Percentiles rank a stretch among this genome's conserved stretches.
Conservation (phyloP, 192 early-diverging fungal genomes). For the Coemansia sp. region DNA sequence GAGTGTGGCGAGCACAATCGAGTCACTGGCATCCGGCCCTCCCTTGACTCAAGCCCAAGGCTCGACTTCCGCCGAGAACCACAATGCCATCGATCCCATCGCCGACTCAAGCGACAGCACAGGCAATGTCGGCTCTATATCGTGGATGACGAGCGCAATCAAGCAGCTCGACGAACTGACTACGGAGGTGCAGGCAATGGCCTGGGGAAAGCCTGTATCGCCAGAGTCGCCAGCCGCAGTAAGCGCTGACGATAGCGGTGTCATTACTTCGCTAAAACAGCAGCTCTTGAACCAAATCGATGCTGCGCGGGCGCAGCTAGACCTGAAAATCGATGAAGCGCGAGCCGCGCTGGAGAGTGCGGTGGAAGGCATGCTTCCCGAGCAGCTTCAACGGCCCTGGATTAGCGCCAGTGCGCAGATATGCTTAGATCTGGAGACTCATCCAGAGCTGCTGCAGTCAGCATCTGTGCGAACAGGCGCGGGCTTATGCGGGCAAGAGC, state of each 20-base stretch:
- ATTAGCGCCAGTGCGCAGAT: constrained; percentile 33
- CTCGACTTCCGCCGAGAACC: neutral
- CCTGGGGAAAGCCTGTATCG: constrained; percentile 8
- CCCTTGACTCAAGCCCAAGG: neutral
- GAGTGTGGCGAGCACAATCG: constrained; percentile 8
- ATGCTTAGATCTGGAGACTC: constrained; percentile 28
- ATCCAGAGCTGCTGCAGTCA: constrained; percentile 36
- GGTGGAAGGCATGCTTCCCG: constrained; percentile 39
- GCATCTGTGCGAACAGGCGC: constrained; percentile 32
- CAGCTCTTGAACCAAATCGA: constrained; percentile 28
- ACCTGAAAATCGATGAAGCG: constrained; percentile 24
- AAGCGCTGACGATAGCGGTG: neutral
- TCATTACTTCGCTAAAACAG: constrained; percentile 7
- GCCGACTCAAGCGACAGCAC: neutral
- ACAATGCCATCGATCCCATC: constrained; percentile 1
- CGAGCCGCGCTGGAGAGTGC: constrained; percentile 18
- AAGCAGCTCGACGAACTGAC: constrained; percentile 23
- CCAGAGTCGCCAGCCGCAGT: neutral
- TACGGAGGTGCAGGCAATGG: constrained; percentile 10
- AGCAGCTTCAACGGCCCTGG: constrained; percentile 44
- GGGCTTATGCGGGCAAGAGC: constrained; percentile 35
- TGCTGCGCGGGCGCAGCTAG: constrained; percentile 22
- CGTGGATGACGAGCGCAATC: constrained; percentile 21
- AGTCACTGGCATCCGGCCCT: constrained; percentile 4
- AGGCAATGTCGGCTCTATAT: constrained; percentile 11